Base-by-base conservation (phyloP, 805 yeast species). In the Candida odintsovae region DNA sequence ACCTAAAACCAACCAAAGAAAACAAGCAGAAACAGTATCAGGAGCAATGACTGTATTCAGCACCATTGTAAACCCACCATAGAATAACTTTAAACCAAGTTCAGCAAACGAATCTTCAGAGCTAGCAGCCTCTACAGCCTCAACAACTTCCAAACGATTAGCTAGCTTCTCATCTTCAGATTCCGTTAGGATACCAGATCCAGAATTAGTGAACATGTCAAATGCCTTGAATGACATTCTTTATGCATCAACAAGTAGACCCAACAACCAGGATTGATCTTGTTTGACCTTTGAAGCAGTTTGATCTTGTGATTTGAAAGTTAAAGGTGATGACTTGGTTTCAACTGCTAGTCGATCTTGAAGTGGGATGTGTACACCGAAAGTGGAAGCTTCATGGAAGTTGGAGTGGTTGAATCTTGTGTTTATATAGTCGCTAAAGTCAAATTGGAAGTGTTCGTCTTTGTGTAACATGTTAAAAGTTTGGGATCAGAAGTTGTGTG, bases 181-280 rank as follows among this genome's bases (percentile, higher is more conserved):
- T 28, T 28, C n/a, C 4, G 3, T 15, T 28, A 4, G 31, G n/a
- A n/a, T 28, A 13, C 31, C 31, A 28, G n/a, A 12, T 28, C 31
- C 31, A 13, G 31, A 4, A 28, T 7, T 12, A n/a, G 15, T 4
- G 3, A 23, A 23, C 6, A 7, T 9, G 28, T 8, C 13, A 25
- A 28, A 11, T 13, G n/a, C n/a, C n/a, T 28, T 13, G n/a, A 13
- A 28, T 4, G 31, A 28, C 37, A 33, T 33, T 33, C 13, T 33
- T 19, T 42, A 58, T 38, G 61, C 52, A 13, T 52, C 61, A 22
- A 49, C 39, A 42, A 57, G 49, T 50, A 55, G 52, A 35, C 57
- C 40, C 42, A 58, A 49, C 40, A 58, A 52, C 63, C 63, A 58
- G 2, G 60, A 56, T 29, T 58, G 56, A 40, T 58, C 63, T 33